Evolutionary conservation across 73 alveolate genomes (phyloP), one percentile per base, ranked within the genome.

Genomic region (Durusdinium trenchii): DNA sequence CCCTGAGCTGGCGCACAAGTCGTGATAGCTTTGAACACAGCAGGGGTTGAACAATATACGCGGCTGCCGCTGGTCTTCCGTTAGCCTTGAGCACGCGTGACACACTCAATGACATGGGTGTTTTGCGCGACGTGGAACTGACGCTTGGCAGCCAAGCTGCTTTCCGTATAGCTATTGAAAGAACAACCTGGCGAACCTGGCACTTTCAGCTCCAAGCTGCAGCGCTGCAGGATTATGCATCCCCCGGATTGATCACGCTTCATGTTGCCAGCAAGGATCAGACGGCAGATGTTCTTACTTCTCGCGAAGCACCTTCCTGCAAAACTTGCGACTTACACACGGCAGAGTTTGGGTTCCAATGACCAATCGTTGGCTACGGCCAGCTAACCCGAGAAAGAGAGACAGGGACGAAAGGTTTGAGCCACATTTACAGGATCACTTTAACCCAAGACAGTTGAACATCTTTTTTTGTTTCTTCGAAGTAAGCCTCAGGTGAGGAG

Each of bases 401-500:
- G 43, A 64, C n/a, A n/a, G n/a, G n/a, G n/a, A n/a, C n/a, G n/a
- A n/a, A 64, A 64, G 78, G 78, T 26, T 64, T 64, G 78, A 64
- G 78, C 32, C 78, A 40, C 78, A 64, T 23, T 64, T 35, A 23
- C 16, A 35, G 32, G 78, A 64, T 10, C 16, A 23, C 32, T 64
- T 64, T 40, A 64, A 5, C 78, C 23, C 16, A 64, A 64, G 78
- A 64, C 78, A 40, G 32, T 12, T 64, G 78, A 23, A 23, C 78
- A 40, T 64, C 78, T 64, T 5, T 5, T 5, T 9, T 26, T 14
- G 16, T 64, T 64, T 35, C 5, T 64, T 64, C 32, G 16, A 35
- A 64, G 78, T 64, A 64, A 64, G 78, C 78, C 78, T 64, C 78
- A 64, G 78, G 78, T 40, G 78, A 64, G 78, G 78, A 64, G 78